phyloP scores from a whole-genome alignment of 2,329 filamentous ascomycete species.

The Colletotrichum chrysophilum region DNA sequence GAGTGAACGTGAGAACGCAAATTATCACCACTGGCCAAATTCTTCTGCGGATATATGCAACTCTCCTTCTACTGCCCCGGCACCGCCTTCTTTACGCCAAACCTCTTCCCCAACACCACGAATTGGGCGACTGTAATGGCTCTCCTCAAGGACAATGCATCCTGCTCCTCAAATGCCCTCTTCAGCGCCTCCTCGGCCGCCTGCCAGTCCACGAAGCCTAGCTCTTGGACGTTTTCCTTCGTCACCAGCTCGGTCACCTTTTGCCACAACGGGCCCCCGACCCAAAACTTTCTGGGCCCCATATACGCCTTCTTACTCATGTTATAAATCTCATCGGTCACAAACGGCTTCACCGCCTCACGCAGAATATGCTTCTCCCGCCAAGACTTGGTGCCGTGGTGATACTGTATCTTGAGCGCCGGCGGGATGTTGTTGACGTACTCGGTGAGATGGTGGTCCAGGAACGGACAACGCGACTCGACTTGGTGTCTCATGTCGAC shows the following conservation, averaged over 20 bases:
- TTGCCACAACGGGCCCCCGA: background rate
- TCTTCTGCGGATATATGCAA: too few relatives aligned
- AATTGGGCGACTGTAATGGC: background rate
- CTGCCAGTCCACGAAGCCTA: background rate
- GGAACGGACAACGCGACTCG: conserved; percentile 37
- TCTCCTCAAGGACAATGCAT: background rate
- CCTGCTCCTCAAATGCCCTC: background rate
- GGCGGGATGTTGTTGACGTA: conserved; percentile 21
- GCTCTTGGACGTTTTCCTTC: background rate
- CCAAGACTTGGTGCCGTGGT: conserved; percentile 23
- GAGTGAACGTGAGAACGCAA: too few relatives aligned
- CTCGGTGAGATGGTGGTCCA: conserved; percentile 34
- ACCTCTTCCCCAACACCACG: background rate
- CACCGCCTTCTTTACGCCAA: background rate
- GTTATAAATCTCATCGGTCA: conserved; percentile 54
- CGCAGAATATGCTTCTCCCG: conserved; percentile 56
- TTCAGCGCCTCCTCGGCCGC: background rate
- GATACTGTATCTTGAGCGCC: background rate
- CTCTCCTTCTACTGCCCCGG: too few relatives aligned
- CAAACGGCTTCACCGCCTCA: conserved; percentile 36
- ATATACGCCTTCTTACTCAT: conserved; percentile 42
- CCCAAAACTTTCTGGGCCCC: background rate
- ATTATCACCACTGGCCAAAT: too few relatives aligned
- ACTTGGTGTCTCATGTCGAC: conserved; percentile 38
- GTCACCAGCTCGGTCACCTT: background rate